phyloP scores from a whole-genome alignment of 176 grass and related monocot genomes.

The Bonia amplexicaulis region DNA sequence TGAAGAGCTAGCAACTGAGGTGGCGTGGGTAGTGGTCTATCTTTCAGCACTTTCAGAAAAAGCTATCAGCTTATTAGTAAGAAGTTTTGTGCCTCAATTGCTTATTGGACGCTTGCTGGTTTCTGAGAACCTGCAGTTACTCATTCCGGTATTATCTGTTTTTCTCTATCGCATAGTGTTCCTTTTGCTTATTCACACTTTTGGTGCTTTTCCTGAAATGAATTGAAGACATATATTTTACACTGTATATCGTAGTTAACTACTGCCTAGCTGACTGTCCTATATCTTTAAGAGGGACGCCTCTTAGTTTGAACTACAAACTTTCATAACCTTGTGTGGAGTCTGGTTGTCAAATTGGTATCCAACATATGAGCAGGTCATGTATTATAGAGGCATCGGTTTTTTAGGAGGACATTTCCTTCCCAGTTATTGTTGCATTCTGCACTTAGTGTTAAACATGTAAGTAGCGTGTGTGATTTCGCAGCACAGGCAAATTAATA shows the following conservation, averaged over 20 bases:
- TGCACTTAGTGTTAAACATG: background rate
- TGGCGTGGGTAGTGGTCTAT: constrained; percentile 95
- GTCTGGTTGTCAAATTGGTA: background rate
- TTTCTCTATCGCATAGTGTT: background rate
- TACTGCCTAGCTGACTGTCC: background rate
- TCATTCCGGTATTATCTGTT: constrained; percentile 68
- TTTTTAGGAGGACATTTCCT: background rate
- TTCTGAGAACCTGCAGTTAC: constrained; percentile 79
- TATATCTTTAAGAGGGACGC: background rate
- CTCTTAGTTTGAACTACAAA: background rate
- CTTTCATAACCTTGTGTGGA: background rate
- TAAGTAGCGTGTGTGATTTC: constrained; percentile 5
- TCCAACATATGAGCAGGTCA: background rate
- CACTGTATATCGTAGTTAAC: background rate
- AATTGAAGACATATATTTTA: background rate
- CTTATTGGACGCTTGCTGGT: constrained; percentile 55
- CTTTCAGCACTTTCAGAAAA: constrained; percentile 91
- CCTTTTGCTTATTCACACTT: constrained; percentile 1
- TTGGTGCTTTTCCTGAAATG: background rate
- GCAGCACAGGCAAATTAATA: constrained; percentile 8
- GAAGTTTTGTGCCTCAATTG: constrained; percentile 60
- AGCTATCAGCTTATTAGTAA: constrained; percentile 47
- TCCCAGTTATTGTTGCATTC: background rate
- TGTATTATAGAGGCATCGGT: background rate
- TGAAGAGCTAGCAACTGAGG: constrained; percentile 85